phyloP scores from a whole-genome alignment of 2,329 filamentous ascomycete species.

The Fusarium newnesense region DNA sequence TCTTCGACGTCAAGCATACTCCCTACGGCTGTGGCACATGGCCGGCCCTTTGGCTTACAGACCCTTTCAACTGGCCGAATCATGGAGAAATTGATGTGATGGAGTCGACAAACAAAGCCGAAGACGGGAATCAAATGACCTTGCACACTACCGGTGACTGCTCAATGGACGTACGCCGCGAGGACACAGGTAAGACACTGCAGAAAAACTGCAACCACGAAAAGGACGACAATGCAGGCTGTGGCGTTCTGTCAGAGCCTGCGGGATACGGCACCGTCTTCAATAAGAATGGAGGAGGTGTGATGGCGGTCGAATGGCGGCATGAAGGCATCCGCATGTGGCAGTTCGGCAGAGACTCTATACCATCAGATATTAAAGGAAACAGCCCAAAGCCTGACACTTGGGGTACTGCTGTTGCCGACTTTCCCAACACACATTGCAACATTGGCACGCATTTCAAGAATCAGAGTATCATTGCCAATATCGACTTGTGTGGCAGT shows the following conservation, averaged over 20 bases:
- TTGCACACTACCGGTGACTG: conserved; percentile 66
- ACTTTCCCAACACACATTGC: conserved; percentile 73
- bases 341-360: conserved; percentile 62
- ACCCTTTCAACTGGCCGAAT: conserved; percentile 68
- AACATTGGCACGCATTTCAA: conserved; percentile 68
- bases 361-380: conserved; percentile 63
- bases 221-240: conserved; percentile 66
- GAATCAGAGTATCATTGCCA: conserved; percentile 73
- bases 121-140: conserved; percentile 67
- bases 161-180: conserved; percentile 63
- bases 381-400: conserved; percentile 66
- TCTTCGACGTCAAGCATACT: conserved; percentile 73
- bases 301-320: conserved; percentile 71
- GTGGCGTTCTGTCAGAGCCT: conserved; percentile 58
- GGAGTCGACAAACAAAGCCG: conserved; percentile 66
- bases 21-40: conserved; percentile 72
- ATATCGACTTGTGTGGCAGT: conserved; percentile 73
- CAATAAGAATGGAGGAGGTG: conserved; percentile 65
- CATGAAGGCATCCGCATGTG: conserved; percentile 70
- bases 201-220: conserved; percentile 61
- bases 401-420: conserved; percentile 71
- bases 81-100: conserved; percentile 74
- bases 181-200: conserved; percentile 59
- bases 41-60: conserved; percentile 74
- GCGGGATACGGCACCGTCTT: conserved; percentile 62